phyloP scores from a whole-genome alignment of 2,329 filamentous ascomycete genomes.

The Neonectria coccinea region DNA sequence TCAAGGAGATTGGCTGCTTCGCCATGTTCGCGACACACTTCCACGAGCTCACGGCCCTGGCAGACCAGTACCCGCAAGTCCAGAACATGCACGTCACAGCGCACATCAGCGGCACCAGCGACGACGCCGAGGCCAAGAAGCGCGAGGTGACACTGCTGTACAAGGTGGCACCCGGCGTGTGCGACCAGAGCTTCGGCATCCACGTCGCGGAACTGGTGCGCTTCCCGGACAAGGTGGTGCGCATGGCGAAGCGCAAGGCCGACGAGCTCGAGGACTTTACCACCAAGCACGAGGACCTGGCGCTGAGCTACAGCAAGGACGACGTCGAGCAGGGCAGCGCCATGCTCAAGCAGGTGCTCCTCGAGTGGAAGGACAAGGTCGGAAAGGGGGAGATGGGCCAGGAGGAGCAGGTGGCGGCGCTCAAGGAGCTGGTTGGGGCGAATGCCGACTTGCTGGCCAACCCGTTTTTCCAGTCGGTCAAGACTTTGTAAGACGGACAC shows the following conservation, averaged over 20 bases:
- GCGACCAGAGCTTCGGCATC: constrained; percentile 97
- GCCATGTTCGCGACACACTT: constrained; percentile 98
- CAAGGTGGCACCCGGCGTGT: constrained; percentile 95
- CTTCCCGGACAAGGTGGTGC: constrained; percentile 96
- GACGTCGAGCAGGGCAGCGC: constrained; percentile 91
- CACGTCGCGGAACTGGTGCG: constrained; percentile 97
- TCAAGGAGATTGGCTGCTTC: constrained; percentile 94
- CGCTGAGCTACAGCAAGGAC: constrained; percentile 76
- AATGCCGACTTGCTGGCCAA: constrained; percentile 75
- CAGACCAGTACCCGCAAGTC: constrained; percentile 87
- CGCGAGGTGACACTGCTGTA: constrained; percentile 95
- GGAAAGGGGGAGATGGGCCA: constrained; percentile 70
- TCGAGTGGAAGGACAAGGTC: constrained; percentile 86
- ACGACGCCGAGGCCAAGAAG: constrained; percentile 60
- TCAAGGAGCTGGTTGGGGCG: constrained; percentile 82
- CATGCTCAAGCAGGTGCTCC: constrained; percentile 84
- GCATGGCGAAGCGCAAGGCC: constrained; percentile 99
- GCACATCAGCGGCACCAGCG: constrained; percentile 75
- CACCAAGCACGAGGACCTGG: constrained; percentile 75
- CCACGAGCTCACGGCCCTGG: constrained; percentile 93
- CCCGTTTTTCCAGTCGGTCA: constrained; percentile 77
- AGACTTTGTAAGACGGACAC: constrained; percentile 58
- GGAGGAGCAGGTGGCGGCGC: constrained; percentile 80
- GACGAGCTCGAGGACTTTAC: constrained; percentile 98
- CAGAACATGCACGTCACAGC: constrained; percentile 96